Evolutionary conservation across 1,284 basidiomycete genomes (phyloP).

Genomic region (Ganoderma resinaceum): DNA sequence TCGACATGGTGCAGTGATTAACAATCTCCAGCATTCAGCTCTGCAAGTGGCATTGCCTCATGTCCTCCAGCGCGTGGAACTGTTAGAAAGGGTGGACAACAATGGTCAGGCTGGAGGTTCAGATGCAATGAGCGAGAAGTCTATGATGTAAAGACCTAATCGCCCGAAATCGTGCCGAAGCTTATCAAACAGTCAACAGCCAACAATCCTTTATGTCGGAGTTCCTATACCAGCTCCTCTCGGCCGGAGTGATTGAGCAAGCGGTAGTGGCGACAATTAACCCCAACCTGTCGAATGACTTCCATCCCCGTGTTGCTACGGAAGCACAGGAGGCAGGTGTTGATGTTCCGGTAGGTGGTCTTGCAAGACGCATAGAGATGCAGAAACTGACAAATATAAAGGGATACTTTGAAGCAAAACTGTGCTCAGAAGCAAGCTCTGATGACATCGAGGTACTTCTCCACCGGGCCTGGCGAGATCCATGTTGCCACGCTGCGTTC

Average conservation of each 20-base stretch:
- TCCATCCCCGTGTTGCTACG: constrained; percentile 52
- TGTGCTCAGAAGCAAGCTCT: constrained; percentile 59
- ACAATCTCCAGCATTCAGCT: constrained; percentile 54
- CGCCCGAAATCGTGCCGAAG: not conserved
- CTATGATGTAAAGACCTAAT: constrained; percentile 24
- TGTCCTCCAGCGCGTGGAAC: constrained; percentile 56
- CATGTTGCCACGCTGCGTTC: constrained; percentile 64
- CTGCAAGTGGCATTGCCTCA: constrained; percentile 61
- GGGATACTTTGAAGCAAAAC: constrained; percentile 66
- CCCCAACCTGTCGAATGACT: constrained; percentile 56
- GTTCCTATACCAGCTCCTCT: constrained; percentile 63
- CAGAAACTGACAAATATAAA: constrained; percentile 38
- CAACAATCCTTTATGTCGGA: constrained; percentile 60
- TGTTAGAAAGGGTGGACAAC: constrained; percentile 46
- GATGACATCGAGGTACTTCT: constrained; percentile 60
- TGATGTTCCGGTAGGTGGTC: constrained; percentile 58
- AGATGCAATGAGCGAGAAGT: constrained; percentile 31
- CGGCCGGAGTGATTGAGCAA: constrained; percentile 62
- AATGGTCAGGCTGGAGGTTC: constrained; percentile 23
- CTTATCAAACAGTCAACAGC: constrained; percentile 45
- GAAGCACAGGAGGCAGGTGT: constrained; percentile 65
- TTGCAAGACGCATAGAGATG: too few relatives aligned
- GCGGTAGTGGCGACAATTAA: constrained; percentile 57
- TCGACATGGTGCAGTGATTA: constrained; percentile 12
- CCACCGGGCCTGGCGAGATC: constrained; percentile 66